phyloP scores from a whole-genome alignment of 176 grass and related monocot species.

The Phoenix roebelenii region DNA sequence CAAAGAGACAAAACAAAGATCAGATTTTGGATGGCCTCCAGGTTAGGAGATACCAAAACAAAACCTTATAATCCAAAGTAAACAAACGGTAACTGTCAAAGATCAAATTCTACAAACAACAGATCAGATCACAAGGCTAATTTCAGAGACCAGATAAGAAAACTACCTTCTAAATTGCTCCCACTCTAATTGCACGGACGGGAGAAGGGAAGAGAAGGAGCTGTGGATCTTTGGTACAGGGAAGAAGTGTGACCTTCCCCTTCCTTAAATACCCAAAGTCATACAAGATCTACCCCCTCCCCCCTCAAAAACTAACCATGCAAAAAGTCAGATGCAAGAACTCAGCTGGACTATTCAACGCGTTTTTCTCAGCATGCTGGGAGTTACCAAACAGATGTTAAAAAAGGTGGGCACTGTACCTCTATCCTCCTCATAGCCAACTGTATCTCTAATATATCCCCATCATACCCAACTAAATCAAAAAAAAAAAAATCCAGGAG shows the following conservation, averaged over 20 bases:
- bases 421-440: no score
- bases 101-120: not conserved
- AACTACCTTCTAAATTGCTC: not conserved
- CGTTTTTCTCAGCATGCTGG: not conserved
- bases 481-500: not conserved
- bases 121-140: not conserved
- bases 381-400: not conserved
- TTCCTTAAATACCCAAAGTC: slow-evolving; percentile 10
- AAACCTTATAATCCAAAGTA: no score
- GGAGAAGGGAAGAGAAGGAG: no score
- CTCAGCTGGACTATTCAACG: not conserved
- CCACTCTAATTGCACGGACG: not conserved
- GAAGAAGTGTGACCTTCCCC: not conserved
- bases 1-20: no score
- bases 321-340: not conserved
- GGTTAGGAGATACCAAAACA: no score
- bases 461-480: no score
- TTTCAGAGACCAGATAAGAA: not conserved
- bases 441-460: no score
- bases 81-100: not conserved
- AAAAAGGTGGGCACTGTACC: no score
- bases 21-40: no score
- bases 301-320: not conserved
- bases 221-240: not conserved
- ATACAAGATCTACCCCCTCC: not conserved